Evolutionary conservation across 2,329 filamentous ascomycete species (phyloP).

Genomic region (Botrytis cinerea): DNA sequence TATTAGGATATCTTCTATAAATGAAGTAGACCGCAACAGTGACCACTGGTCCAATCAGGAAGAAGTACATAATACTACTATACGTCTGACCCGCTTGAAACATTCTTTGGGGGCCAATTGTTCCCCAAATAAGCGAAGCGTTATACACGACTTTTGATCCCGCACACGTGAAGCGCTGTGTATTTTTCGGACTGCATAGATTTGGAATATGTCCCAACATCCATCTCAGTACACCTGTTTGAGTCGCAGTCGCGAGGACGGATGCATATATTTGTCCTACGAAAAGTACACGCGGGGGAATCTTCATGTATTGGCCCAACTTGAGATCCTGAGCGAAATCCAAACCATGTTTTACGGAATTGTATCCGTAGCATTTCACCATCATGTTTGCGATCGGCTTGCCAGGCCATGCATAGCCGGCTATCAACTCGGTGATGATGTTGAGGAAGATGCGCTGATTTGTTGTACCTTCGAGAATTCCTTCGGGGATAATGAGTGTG

Average conservation of each 20-base stretch:
- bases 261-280: slow-evolving; percentile 51
- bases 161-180: slow-evolving; percentile 52
- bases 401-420: slow-evolving; percentile 55
- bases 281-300: slow-evolving; percentile 51
- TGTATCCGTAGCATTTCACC: slow-evolving; percentile 47
- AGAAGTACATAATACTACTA: slow-evolving; percentile 51
- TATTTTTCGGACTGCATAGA: slow-evolving; percentile 47
- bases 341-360: slow-evolving; percentile 51
- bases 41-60: slow-evolving; percentile 54
- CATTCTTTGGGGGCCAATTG: slow-evolving; percentile 47
- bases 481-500: slow-evolving; percentile 42
- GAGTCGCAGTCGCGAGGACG: slow-evolving; percentile 49
- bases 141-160: slow-evolving; percentile 55
- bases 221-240: slow-evolving; percentile 45
- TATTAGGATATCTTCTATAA: slow-evolving; percentile 58
- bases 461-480: slow-evolving; percentile 48
- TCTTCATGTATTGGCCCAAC: slow-evolving; percentile 54
- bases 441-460: slow-evolving; percentile 59
- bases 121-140: slow-evolving; percentile 57
- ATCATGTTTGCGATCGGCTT: slow-evolving; percentile 70
- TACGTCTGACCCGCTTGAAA: slow-evolving; percentile 54
- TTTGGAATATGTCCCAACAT: slow-evolving; percentile 46
- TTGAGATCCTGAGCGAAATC: slow-evolving; percentile 52
- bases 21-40: slow-evolving; percentile 59
- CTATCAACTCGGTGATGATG: slow-evolving; percentile 70